These are phyloP conservation scores for Andrographis paniculata DNA, from an alignment of 305 asterid species.

Conservation along the genomic window DNA sequence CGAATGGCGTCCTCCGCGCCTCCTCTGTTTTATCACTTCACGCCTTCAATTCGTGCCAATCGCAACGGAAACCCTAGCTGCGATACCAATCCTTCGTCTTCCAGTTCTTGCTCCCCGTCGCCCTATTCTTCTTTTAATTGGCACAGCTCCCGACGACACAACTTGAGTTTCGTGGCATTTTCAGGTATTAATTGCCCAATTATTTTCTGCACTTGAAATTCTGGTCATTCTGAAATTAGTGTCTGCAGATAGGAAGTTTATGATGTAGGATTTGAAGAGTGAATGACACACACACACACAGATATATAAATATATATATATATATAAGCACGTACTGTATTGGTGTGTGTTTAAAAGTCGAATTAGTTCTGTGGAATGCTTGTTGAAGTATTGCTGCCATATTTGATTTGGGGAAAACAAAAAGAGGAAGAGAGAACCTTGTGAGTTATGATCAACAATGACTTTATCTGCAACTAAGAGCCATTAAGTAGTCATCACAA, in stretches of 20 bases:
- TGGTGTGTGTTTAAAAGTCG: no score
- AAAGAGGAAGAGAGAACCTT: no score
- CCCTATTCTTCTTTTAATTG: constrained; percentile 21
- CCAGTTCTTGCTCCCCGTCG: constrained; percentile 26
- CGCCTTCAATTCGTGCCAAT: constrained; percentile 22
- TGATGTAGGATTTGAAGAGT: no score
- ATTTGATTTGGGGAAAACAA: no score
- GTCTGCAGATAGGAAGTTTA: no score
- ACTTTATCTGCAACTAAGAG: neutral
- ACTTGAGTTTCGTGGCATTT: constrained; percentile 21
- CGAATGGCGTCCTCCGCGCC: constrained; percentile 38
- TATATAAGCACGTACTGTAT: no score
- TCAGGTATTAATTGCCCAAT: constrained; percentile 19
- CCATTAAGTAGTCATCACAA: no score
- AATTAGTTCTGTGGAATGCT: no score
- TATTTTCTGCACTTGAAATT: neutral
- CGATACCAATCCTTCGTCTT: constrained; percentile 20
- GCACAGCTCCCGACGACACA: constrained; percentile 13
- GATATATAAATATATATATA: no score
- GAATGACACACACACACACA: no score
- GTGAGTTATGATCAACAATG: constrained; percentile 7
- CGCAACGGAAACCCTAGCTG: constrained; percentile 19
- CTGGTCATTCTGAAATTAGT: neutral
- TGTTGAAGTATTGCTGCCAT: no score
- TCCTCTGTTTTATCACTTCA: constrained; percentile 23